phyloP scores from a whole-genome alignment of 805 yeast genomes.

The Yamadazyma kitorensis region DNA sequence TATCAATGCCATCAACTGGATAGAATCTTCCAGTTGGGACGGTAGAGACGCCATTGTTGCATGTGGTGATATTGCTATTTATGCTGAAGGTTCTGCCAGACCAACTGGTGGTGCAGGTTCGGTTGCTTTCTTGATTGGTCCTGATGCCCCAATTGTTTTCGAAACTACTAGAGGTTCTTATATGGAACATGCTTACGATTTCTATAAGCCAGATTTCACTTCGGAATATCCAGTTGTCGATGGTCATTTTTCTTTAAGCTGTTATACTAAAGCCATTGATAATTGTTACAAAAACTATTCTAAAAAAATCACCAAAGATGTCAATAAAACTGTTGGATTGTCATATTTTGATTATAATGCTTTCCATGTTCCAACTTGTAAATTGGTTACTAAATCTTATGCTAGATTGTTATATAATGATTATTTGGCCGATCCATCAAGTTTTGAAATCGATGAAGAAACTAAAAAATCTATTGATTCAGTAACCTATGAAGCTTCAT shows the following conservation, averaged over 20 bases:
- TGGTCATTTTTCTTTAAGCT: constrained; percentile 91
- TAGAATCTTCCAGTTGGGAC: constrained; percentile 95
- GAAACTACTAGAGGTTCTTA: constrained; percentile 86
- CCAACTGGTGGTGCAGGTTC: constrained; percentile 99
- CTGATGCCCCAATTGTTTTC: constrained; percentile 95
- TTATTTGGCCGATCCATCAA: constrained; percentile 65
- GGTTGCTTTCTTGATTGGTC: constrained; percentile 91
- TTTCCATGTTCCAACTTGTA: constrained; percentile 98
- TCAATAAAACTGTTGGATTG: constrained; percentile 55
- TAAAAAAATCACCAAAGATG: constrained; percentile 57
- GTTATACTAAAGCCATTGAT: constrained; percentile 94
- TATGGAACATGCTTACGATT: constrained; percentile 97
- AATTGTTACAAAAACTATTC: constrained; percentile 80
- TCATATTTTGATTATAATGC: constrained; percentile 86
- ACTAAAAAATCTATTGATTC: constrained; percentile 51
- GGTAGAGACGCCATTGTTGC: constrained; percentile 97
- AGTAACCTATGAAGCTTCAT: constrained; percentile 70
- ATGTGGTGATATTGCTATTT: constrained; percentile 96
- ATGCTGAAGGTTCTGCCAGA: constrained; percentile 96
- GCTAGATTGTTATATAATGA: constrained; percentile 92
- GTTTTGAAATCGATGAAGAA: constrained; percentile 48
- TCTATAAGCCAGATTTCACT: constrained; percentile 96
- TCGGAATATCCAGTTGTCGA: constrained; percentile 96
- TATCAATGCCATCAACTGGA: constrained; percentile 92
- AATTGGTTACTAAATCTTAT: constrained; percentile 86